These are phyloP conservation scores for Citropsis articulata DNA, from an alignment of 345 rosid genomes.

Conservation along the genomic window DNA sequence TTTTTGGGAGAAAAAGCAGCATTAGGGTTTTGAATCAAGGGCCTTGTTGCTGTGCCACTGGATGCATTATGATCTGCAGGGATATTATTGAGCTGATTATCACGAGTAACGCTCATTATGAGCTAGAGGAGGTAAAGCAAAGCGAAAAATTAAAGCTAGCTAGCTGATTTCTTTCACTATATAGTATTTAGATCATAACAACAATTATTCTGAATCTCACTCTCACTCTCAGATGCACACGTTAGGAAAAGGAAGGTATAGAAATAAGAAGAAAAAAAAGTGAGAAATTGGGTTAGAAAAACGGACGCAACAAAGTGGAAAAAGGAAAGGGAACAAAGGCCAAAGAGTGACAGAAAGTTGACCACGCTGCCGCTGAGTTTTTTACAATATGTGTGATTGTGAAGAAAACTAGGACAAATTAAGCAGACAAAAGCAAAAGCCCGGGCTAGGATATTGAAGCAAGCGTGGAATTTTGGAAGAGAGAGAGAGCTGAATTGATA, in stretches of 20 bases:
- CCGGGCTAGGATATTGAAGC: neutral
- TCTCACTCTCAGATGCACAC: neutral
- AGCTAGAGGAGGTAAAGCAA: neutral
- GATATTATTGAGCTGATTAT: neutral
- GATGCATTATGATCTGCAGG: neutral
- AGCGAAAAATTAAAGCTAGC: neutral
- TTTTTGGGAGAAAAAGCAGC: neutral
- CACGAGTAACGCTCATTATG: slow-evolving; percentile 9
- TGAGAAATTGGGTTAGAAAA: neutral
- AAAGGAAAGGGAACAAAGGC: neutral
- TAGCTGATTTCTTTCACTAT: neutral
- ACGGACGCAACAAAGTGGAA: neutral
- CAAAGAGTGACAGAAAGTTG: slow-evolving; percentile 3
- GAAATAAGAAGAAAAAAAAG: neutral
- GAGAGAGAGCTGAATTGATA: neutral
- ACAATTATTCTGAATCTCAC: neutral
- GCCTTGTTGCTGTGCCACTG: neutral
- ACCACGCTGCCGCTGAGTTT: neutral
- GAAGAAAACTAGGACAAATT: neutral
- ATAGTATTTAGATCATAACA: neutral
- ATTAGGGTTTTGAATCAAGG: slow-evolving; percentile 7
- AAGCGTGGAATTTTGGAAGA: slow-evolving; percentile 8
- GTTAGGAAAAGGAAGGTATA: neutral
- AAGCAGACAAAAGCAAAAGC: neutral
- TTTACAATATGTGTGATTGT: neutral